Conservation (phyloP, 2,329 filamentous ascomycete genomes). For the Nannizziopsis barbatae region DNA sequence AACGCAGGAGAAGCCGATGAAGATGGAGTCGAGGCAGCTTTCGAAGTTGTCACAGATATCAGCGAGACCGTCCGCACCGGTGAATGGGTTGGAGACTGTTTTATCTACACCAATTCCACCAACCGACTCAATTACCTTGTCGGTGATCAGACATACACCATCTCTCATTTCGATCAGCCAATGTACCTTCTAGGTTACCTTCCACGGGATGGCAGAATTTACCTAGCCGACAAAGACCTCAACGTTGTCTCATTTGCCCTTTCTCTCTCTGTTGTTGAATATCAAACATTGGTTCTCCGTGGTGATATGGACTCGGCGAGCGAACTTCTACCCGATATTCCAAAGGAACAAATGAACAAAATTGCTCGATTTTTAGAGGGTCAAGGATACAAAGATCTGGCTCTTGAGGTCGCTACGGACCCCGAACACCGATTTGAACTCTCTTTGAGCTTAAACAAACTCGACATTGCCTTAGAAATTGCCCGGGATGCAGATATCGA, state of each 20-base stretch:
- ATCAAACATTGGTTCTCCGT: slow-evolving; percentile 88
- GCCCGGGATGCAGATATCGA: slow-evolving; percentile 75
- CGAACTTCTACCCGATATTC: slow-evolving; percentile 72
- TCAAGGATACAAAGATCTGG: slow-evolving; percentile 92
- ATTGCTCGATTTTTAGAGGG: slow-evolving; percentile 95
- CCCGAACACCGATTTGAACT: slow-evolving; percentile 95
- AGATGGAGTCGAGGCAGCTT: slow-evolving; percentile 89
- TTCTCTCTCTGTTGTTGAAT: slow-evolving; percentile 86
- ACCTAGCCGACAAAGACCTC: slow-evolving; percentile 92
- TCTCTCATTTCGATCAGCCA: slow-evolving; percentile 89
- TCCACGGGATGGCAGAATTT: slow-evolving; percentile 86
- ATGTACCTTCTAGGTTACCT: slow-evolving; percentile 96
- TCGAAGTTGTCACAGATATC: slow-evolving; percentile 92
- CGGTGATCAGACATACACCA: slow-evolving; percentile 93
- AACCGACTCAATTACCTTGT: slow-evolving; percentile 97
- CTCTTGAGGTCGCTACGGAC: slow-evolving; percentile 87
- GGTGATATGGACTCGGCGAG: slow-evolving; percentile 86
- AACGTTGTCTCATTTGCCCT: slow-evolving; percentile 80
- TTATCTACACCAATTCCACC: slow-evolving; percentile 95
- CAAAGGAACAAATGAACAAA: slow-evolving; percentile 91
- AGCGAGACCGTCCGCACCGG: slow-evolving; percentile 87
- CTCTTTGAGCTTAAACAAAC: slow-evolving; percentile 67
- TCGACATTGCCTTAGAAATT: slow-evolving; percentile 75
- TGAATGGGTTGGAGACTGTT: slow-evolving; percentile 97
- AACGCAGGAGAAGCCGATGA: slow-evolving; percentile 73